Conservation (phyloP, 2,329 filamentous ascomycete species). For the Penicillium expansum region DNA sequence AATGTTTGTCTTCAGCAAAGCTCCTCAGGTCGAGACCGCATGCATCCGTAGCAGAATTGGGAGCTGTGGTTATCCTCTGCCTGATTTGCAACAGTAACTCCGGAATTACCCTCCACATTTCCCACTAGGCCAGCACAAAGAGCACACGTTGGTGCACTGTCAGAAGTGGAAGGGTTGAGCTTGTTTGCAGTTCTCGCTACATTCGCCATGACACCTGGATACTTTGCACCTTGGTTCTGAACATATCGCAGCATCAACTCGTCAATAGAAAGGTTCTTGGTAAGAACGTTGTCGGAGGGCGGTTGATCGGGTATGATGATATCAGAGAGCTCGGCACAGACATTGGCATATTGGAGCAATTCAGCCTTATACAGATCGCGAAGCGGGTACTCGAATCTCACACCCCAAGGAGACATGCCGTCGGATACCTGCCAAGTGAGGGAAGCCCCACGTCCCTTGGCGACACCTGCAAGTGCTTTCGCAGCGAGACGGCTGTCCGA, state of each 20-base stretch:
- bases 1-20: constrained; percentile 12
- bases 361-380: constrained; percentile 84
- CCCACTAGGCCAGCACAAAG: constrained; percentile 69
- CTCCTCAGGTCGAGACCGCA: constrained; percentile 38
- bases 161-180: constrained; percentile 52
- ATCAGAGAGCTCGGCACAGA: constrained; percentile 51
- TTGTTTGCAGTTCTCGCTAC: constrained; percentile 91
- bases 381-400: constrained; percentile 72
- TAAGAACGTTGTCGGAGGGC: constrained; percentile 36
- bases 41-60: constrained; percentile 46
- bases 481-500: constrained; percentile 86
- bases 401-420: constrained; percentile 59
- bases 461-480: constrained; percentile 79
- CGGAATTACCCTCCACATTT: constrained; percentile 61
- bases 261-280: constrained; percentile 75
- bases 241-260: constrained; percentile 90
- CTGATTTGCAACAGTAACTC: constrained; percentile 42
- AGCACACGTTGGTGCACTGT: constrained; percentile 51
- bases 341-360: constrained; percentile 62
- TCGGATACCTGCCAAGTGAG: constrained; percentile 81
- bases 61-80: constrained; percentile 52
- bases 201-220: constrained; percentile 89
- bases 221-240: constrained; percentile 76
- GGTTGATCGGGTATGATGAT: constrained; percentile 47
- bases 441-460: constrained; percentile 83